Percentiles rank a stretch among this genome's conserved stretches.
phyloP scores from a whole-genome alignment of 768 basidiomycete species.

The Podaxis pistillaris region DNA sequence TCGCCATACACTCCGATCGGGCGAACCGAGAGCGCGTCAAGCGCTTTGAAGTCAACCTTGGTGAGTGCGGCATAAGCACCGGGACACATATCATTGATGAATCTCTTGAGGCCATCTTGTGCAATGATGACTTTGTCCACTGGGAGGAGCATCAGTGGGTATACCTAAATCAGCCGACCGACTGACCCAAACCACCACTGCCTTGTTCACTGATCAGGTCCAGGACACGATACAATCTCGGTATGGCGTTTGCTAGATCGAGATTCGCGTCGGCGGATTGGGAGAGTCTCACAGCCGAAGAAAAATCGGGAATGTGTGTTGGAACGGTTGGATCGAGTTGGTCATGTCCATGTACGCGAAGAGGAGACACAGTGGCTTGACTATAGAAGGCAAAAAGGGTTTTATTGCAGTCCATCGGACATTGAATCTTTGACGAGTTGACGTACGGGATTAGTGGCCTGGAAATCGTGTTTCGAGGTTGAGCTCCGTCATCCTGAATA shows the following conservation, averaged over 20 bases:
- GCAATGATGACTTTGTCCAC: slow-evolving; percentile 66
- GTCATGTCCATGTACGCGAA: too few relatives aligned
- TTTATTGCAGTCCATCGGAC: too few relatives aligned
- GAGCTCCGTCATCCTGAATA: too few relatives aligned
- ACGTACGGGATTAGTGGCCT: too few relatives aligned
- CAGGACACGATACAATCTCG: slow-evolving; percentile 15
- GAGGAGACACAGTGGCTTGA: too few relatives aligned
- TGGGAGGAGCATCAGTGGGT: slow-evolving; percentile 19
- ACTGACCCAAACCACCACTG: slow-evolving; percentile 36
- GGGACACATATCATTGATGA: slow-evolving; percentile 48
- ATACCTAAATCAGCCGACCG: neutral
- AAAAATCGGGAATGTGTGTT: too few relatives aligned
- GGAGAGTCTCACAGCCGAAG: too few relatives aligned
- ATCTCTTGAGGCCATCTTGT: slow-evolving; percentile 44
- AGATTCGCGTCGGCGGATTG: too few relatives aligned
- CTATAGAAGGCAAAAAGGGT: too few relatives aligned
- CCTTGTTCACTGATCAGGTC: slow-evolving; percentile 21
- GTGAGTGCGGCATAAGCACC: slow-evolving; percentile 54
- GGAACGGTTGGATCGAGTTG: too few relatives aligned
- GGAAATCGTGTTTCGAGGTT: too few relatives aligned
- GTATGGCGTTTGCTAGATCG: neutral
- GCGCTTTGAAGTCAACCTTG: slow-evolving; percentile 51
- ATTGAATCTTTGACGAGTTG: too few relatives aligned
- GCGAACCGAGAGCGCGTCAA: slow-evolving; percentile 45
- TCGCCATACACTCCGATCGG: slow-evolving; percentile 61